A percentile compares a stretch with the other conserved stretches of the same genome.
Conservation (phyloP, 768 basidiomycete genomes). For the Rhodosporidiobolus sp. region DNA sequence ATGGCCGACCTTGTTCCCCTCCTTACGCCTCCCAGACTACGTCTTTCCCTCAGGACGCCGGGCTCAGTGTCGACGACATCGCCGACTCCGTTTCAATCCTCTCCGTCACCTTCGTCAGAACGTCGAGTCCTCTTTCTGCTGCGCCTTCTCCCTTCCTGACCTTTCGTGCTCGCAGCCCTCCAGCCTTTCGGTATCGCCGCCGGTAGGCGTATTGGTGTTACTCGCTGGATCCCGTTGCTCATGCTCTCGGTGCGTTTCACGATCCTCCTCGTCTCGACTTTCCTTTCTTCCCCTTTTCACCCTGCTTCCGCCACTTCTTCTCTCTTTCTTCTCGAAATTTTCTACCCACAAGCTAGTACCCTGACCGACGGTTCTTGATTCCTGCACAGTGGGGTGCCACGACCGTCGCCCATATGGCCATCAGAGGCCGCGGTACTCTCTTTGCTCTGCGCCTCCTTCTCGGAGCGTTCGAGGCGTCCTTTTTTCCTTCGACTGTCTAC, state of each 20-base stretch:
- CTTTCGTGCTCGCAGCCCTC: neutral
- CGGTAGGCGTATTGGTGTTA: too few species aligned
- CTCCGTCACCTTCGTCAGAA: slow-evolving; percentile 2
- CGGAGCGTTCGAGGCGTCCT: neutral
- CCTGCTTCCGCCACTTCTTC: neutral
- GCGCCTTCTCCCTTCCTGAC: slow-evolving; percentile 1
- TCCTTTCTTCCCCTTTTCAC: neutral
- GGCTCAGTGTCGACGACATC: slow-evolving; percentile 6
- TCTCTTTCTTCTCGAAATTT: neutral
- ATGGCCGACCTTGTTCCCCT: neutral
- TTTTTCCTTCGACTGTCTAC: neutral
- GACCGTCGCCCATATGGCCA: slow-evolving; percentile 6
- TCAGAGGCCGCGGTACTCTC: neutral
- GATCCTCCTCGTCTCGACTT: neutral
- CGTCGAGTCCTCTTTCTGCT: neutral
- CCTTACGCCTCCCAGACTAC: neutral
- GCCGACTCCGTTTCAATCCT: slow-evolving; percentile 5
- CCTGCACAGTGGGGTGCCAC: neutral
- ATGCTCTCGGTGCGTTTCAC: too few species aligned
- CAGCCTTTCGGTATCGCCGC: too few species aligned
- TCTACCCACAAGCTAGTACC: too few species aligned
- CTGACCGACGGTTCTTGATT: neutral
- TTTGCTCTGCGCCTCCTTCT: slow-evolving; percentile 1
- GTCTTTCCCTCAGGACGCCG: slow-evolving; percentile 11
- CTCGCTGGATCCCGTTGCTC: too few species aligned